phyloP scores from a whole-genome alignment of 2,329 filamentous ascomycete genomes.

The Botrytis sinoallii region DNA sequence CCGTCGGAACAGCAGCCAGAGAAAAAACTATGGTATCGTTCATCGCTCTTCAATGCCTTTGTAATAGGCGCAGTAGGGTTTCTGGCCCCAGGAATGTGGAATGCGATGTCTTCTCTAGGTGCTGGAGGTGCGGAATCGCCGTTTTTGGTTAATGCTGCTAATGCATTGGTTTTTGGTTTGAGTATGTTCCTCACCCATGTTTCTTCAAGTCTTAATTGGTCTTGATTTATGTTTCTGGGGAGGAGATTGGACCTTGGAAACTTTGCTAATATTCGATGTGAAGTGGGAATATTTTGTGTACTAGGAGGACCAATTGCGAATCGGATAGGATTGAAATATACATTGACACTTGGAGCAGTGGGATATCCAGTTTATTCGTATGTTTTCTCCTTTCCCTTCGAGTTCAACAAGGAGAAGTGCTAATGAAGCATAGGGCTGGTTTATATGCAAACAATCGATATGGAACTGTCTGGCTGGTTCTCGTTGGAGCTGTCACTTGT shows the following conservation, averaged over 20 bases:
- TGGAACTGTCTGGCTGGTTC: slow-evolving; percentile 42
- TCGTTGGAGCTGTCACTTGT: slow-evolving; percentile 40
- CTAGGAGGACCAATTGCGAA: slow-evolving; percentile 4
- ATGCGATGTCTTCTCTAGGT: slow-evolving; percentile 43
- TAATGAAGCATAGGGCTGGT: slow-evolving; percentile 36
- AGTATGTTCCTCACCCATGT: slow-evolving; percentile 36
- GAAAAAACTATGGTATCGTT: background rate
- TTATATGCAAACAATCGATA: slow-evolving; percentile 42
- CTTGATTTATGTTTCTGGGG: background rate
- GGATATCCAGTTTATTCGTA: slow-evolving; percentile 40
- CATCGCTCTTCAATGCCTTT: slow-evolving; percentile 42
- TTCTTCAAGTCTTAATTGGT: background rate
- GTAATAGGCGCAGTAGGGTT: slow-evolving; percentile 42
- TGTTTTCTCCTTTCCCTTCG: slow-evolving; percentile 20
- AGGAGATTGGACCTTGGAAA: background rate
- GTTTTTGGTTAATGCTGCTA: slow-evolving; percentile 45
- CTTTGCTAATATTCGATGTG: slow-evolving; percentile 37
- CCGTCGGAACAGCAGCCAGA: background rate
- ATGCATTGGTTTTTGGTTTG: slow-evolving; percentile 45
- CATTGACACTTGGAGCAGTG: slow-evolving; percentile 40
- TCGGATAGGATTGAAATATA: slow-evolving; percentile 3
- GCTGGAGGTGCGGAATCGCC: slow-evolving; percentile 48
- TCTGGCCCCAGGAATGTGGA: slow-evolving; percentile 43
- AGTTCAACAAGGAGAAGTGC: slow-evolving; percentile 17
- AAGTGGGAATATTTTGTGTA: slow-evolving; percentile 32